Percentiles rank a stretch among this genome's conserved stretches.
These are phyloP conservation scores for Backusella parvicylindrica DNA, from an alignment of 192 early-diverging fungal species.

Conservation along the genomic window DNA sequence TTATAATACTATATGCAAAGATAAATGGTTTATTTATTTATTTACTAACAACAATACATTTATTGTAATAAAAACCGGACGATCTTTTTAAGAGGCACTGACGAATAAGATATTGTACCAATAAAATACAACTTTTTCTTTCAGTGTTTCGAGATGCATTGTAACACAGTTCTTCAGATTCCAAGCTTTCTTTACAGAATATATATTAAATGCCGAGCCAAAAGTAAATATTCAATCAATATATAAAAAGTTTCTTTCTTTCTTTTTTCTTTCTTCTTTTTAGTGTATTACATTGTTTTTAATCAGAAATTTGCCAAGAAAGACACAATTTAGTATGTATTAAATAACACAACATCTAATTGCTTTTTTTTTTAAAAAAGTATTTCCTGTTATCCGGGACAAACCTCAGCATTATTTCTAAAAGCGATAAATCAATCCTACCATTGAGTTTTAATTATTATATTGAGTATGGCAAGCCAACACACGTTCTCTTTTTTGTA, in stretches of 20 bases:
- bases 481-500: neutral
- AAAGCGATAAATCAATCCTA: neutral
- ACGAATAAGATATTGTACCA: neutral
- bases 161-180: conserved; percentile 2
- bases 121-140: conserved; percentile 1
- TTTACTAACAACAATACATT: neutral
- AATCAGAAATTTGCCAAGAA: neutral
- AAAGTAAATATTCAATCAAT: neutral
- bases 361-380: neutral
- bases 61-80: neutral
- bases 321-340: neutral
- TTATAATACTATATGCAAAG: neutral
- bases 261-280: neutral
- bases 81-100: neutral
- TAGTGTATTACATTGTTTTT: neutral
- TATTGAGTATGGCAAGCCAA: neutral
- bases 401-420: neutral
- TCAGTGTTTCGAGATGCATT: neutral
- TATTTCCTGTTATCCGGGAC: neutral
- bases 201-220: neutral
- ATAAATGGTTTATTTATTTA: neutral
- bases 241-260: neutral
- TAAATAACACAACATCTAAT: neutral
- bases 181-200: conserved; percentile 1
- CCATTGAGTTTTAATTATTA: neutral